Conservation (phyloP, 805 yeast genomes). For the Nakazawaea ishiwadae region DNA sequence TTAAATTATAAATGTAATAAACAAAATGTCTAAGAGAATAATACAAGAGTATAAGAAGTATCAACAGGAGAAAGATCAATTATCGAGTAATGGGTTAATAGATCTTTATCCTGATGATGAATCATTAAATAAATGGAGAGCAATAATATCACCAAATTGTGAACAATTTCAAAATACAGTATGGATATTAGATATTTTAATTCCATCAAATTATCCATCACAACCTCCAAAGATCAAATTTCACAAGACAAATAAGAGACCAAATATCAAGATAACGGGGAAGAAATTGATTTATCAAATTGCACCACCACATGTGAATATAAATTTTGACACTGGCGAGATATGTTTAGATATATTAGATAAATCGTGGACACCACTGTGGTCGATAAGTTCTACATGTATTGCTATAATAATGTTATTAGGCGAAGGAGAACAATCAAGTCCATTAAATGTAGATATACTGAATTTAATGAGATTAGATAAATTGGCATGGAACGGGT, state of each 20-base stretch:
- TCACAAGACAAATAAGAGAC: background rate
- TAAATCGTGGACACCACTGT: slow-evolving; percentile 67
- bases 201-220: slow-evolving; percentile 50
- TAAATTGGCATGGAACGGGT: slow-evolving; percentile 15
- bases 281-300: background rate
- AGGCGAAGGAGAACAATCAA: slow-evolving; percentile 64
- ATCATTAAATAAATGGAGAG: slow-evolving; percentile 45
- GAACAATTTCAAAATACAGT: slow-evolving; percentile 43
- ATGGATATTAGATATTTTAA: slow-evolving; percentile 44
- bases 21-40: slow-evolving; percentile 31
- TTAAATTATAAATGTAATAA: background rate
- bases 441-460: slow-evolving; percentile 68
- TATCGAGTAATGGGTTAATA: slow-evolving; percentile 28
- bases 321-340: slow-evolving; percentile 53
- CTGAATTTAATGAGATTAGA: slow-evolving; percentile 46
- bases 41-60: slow-evolving; percentile 30
- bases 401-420: slow-evolving; percentile 55
- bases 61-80: slow-evolving; percentile 22
- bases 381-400: slow-evolving; percentile 53
- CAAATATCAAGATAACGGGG: background rate
- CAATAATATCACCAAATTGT: slow-evolving; percentile 35
- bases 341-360: slow-evolving; percentile 62
- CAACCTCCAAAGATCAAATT: slow-evolving; percentile 55
- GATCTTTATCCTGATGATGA: slow-evolving; percentile 40
- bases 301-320: slow-evolving; percentile 41